Conservation (phyloP, 495 filamentous ascomycete species). For the Aspergillus ostianus region DNA sequence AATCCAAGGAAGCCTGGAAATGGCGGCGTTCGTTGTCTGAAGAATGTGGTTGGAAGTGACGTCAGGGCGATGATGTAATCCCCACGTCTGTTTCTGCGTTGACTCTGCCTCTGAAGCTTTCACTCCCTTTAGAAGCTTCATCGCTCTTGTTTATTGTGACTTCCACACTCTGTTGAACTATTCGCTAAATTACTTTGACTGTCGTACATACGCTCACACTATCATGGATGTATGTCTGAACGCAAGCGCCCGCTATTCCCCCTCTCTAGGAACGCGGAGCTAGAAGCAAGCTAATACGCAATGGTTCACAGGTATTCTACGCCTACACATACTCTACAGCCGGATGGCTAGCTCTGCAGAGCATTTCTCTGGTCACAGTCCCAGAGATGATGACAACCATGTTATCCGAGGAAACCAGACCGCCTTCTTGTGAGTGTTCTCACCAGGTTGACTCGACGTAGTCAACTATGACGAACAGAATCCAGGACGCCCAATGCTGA, state of each 20-base stretch:
- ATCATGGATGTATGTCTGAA: background rate
- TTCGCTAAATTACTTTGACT: background rate
- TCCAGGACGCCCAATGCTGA: background rate
- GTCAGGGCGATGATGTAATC: background rate
- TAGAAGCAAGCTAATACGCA: conserved; percentile 1
- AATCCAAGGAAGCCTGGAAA: background rate
- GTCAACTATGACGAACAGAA: background rate
- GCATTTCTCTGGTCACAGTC: conserved; percentile 59
- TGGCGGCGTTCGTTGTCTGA: background rate
- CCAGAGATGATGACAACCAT: conserved; percentile 65
- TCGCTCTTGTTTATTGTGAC: background rate
- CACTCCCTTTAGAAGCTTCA: background rate
- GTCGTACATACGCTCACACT: background rate
- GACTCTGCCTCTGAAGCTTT: background rate
- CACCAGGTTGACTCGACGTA: background rate
- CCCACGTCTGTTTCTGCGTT: background rate
- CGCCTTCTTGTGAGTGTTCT: conserved; percentile 48
- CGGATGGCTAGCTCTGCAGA: conserved; percentile 67
- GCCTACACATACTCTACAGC: conserved; percentile 64
- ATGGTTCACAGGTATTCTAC: conserved; percentile 54
- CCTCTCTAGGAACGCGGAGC: background rate
- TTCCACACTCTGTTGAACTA: background rate
- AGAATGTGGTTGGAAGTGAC: background rate
- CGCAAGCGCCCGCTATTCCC: background rate
- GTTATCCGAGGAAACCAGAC: conserved; percentile 56